phyloP scores from a whole-genome alignment of 2,329 filamentous ascomycete species.

The Hypoxylon sp. region DNA sequence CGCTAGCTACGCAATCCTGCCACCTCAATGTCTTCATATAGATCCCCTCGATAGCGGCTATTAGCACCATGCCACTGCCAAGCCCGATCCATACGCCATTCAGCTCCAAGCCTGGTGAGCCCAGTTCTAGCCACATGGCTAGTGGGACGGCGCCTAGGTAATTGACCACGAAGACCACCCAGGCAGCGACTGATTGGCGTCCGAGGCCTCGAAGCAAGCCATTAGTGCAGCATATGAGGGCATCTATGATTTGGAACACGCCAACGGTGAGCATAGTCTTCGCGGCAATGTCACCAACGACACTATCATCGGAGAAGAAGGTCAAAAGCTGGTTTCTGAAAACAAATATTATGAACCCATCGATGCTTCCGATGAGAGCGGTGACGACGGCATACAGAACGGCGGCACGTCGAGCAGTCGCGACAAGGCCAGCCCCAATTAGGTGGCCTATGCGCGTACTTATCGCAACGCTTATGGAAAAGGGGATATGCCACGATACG shows the following conservation, averaged over 20 bases:
- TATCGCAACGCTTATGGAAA: conserved; percentile 60
- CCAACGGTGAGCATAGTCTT: conserved; percentile 54
- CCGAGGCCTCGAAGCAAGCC: conserved; percentile 59
- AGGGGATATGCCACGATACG: conserved; percentile 61
- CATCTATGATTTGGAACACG: conserved; percentile 56
- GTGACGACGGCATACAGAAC: conserved; percentile 56
- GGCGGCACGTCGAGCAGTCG: conserved; percentile 53
- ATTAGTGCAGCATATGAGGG: conserved; percentile 56
- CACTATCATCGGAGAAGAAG: conserved; percentile 54
- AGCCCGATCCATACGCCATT: conserved; percentile 57
- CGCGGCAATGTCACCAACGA: conserved; percentile 52
- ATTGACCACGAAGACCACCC: conserved; percentile 56
- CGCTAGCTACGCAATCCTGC: conserved; percentile 55
- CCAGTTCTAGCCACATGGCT: conserved; percentile 58
- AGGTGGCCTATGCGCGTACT: conserved; percentile 61
- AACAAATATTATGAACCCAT: conserved; percentile 53
- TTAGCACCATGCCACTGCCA: conserved; percentile 54
- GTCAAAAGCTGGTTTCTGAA: conserved; percentile 52
- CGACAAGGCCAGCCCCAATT: conserved; percentile 57
- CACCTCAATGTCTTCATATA: conserved; percentile 55
- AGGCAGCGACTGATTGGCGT: conserved; percentile 57
- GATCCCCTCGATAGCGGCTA: conserved; percentile 52
- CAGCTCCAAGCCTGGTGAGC: conserved; percentile 52
- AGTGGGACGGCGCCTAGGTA: conserved; percentile 58
- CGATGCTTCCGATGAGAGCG: conserved; percentile 53